Evolutionary conservation across 2,329 filamentous ascomycete species (phyloP), one percentile per base, ranked within the genome.

Genomic region (Aspergillus caelatus): DNA sequence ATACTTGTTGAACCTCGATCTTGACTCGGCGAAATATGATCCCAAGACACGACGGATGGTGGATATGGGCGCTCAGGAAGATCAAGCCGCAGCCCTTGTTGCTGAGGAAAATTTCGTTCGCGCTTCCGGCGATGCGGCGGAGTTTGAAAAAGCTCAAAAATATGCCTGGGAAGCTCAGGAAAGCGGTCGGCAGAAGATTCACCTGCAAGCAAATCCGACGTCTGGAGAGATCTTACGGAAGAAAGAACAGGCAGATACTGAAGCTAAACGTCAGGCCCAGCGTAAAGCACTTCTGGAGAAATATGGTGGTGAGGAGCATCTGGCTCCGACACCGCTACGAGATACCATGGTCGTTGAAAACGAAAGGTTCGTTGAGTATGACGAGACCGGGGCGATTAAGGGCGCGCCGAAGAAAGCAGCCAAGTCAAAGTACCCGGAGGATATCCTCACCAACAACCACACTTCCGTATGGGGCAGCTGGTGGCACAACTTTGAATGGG

Each of bases 101-200:
- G 94, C 94, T 4, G 95, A 98, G 72, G 94, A 98, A 71, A 94
- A 94, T 53, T 98, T 96, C 77, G 87, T 96, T 80, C 88, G 90
- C 50, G 90, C 89, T 1, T 94, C 93, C 0, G 95, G 95, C 60
- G 95, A 99, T 74, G 95, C 95, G 2, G 91, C 89, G 16, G 94
- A 96, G 70, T 98, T 99, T 71, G 94, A 97, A 73, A 89, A 86
- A 68, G 95, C 95, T 36, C 93, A 96, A 75, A 84, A 86, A 46
- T 95, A 97, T 73, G 95, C 95, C 0, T 99, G 95, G 95, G 95
- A 99, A 77, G 90, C 91, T 19, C 94, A 98, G 77, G 94, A 98
- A 78, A 87, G 87, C 65, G 88, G 87, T 23, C 91, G 91, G 65
- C 88, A 91, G 72, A 91, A 93, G 66, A 85, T 94, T 65, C 96